phyloP scores from a whole-genome alignment of 1,284 basidiomycete genomes.

The Naganishia sp. region DNA sequence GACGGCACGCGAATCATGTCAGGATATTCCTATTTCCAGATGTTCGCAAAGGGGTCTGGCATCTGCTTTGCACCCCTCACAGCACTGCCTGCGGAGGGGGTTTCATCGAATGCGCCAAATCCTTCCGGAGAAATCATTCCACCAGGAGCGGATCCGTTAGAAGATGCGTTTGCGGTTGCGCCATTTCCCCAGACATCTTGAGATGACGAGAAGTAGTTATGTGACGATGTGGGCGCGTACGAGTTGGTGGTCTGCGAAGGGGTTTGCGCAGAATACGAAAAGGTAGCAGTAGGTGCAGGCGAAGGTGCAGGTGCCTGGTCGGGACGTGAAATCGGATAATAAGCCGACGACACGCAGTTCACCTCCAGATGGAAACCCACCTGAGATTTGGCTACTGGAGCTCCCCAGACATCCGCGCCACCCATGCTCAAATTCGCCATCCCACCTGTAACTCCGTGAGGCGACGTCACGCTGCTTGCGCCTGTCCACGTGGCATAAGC shows the following conservation, averaged over 20 bases:
- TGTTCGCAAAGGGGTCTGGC: constrained; percentile 34
- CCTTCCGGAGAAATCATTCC: constrained; percentile 8
- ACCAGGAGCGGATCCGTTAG: neutral
- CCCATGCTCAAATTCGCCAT: constrained; percentile 30
- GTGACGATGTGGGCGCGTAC: neutral
- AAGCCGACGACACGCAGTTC: too few relatives aligned
- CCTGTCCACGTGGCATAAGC: constrained; percentile 27
- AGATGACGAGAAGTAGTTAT: constrained; percentile 31
- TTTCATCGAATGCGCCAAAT: constrained; percentile 1
- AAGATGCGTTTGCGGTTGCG: neutral
- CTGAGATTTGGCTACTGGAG: constrained; percentile 3
- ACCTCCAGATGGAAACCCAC: neutral
- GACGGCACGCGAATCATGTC: too few relatives aligned
- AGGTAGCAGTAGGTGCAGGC: neutral
- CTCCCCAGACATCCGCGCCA: constrained; percentile 32
- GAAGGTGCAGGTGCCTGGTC: neutral
- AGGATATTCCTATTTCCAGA: constrained; percentile 29
- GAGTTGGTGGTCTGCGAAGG: neutral
- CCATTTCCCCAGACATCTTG: constrained; percentile 33
- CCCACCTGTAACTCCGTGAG: constrained; percentile 11
- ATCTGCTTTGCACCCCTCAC: constrained; percentile 4
- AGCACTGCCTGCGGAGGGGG: neutral
- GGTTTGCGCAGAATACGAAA: neutral
- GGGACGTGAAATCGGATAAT: neutral
- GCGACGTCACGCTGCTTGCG: constrained; percentile 12